Evolutionary conservation across 768 basidiomycete species (phyloP), one percentile per base, ranked within the genome.

Genomic region (Russula brevipes): DNA sequence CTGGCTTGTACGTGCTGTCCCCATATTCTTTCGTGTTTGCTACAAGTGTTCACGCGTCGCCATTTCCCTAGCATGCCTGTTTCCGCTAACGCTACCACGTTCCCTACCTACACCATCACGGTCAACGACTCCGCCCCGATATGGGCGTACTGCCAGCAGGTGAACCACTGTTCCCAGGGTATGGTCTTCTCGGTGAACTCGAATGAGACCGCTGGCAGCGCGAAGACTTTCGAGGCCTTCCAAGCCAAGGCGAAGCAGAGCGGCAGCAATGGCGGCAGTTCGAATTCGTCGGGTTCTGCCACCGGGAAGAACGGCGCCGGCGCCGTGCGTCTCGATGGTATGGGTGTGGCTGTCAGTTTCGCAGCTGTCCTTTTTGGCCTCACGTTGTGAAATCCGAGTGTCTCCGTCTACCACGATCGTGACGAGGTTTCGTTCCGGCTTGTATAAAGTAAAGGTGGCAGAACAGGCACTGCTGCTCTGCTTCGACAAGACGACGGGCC

Each of bases 161-260:
- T 64, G 2, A 72, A 67, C 47, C 85, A 86, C 70, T 85, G 85
- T 69, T 78, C 77, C 0, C 69, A 73, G 49, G 84, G 84, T 53
- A 86, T 85, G 85, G 83, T 85, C 54, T 85, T 85, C 72, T 71
- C 81, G 30, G 76, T 76, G 63, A 87, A 85, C 70, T 78, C 85
- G 12, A 73, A 77, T 38, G 81, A 81, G 64, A 65, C 73, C 24
- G 24, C 24, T 24, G 24, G 24, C 2, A 78, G 82, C n/a, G 62
- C 78, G 24, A 81, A 82, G 66, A 83, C 70, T 68, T 85, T 82
- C 68, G 78, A 71, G 19, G 84, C 83, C 5, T 86, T 85, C 77
- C 61, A 76, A 54, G 75, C 75, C 2, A 73, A 74, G 19, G 83
- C 83, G 8, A 78, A 76, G 66, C 69, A 75, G 63, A 24, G 24